These are phyloP conservation scores for Scedosporium boydii DNA, from an alignment of 2,329 filamentous ascomycete species.

Conservation along the genomic window DNA sequence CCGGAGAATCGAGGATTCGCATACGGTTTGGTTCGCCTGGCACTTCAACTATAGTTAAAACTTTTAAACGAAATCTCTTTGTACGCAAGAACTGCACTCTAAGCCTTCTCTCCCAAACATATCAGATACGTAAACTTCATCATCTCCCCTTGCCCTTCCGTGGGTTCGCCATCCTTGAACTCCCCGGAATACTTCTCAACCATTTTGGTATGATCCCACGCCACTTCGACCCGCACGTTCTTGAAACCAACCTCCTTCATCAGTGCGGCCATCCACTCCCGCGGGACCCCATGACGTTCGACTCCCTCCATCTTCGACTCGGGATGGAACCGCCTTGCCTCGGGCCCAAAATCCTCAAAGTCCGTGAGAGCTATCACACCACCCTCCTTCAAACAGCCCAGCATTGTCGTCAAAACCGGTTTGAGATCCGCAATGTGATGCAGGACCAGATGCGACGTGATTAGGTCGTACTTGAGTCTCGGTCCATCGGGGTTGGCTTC, in stretches of 20 bases:
- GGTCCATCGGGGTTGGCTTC: constrained; percentile 16
- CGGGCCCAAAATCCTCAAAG: constrained; percentile 45
- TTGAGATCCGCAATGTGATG: constrained; percentile 42
- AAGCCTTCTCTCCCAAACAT: constrained; percentile 22
- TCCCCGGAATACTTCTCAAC: constrained; percentile 37
- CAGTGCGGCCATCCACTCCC: constrained; percentile 25
- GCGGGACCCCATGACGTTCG: constrained; percentile 41
- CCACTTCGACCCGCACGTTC: constrained; percentile 35
- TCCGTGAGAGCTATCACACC: constrained; percentile 44
- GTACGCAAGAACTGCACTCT: too few species aligned
- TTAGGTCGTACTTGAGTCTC: constrained; percentile 36
- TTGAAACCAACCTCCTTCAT: constrained; percentile 25
- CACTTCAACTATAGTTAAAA: too few species aligned
- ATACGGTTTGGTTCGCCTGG: too few species aligned
- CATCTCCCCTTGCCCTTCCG: constrained; percentile 13
- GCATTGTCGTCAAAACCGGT: constrained; percentile 32
- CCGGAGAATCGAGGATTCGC: too few species aligned
- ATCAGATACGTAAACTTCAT: constrained; percentile 30
- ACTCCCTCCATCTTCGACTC: constrained; percentile 41
- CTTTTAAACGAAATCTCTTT: too few species aligned
- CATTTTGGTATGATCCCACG: constrained; percentile 38
- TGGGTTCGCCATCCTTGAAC: constrained; percentile 24
- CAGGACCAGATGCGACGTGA: constrained; percentile 42
- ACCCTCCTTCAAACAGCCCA: constrained; percentile 34
- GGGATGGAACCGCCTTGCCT: constrained; percentile 42